A percentile compares a stretch with the other conserved stretches of the same genome.
These are phyloP conservation scores for Obelidium mucronatum DNA, from an alignment of 192 early-diverging fungal species.

Conservation along the genomic window DNA sequence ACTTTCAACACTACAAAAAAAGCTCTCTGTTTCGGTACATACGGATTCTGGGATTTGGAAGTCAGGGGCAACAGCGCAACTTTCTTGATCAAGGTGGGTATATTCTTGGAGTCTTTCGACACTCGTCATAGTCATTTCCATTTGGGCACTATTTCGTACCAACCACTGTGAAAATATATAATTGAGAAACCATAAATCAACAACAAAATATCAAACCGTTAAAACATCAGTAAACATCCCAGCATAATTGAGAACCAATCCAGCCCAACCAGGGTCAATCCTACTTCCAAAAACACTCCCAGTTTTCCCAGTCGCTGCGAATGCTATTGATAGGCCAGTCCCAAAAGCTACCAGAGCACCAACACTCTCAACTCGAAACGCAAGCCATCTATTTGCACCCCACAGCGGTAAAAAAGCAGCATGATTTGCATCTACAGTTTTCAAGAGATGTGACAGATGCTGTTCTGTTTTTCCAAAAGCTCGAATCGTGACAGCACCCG, in stretches of 20 bases:
- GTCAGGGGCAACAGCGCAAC: conserved; percentile 45
- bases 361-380: conserved; percentile 74
- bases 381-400: conserved; percentile 75
- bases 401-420: conserved; percentile 89
- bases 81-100: conserved; percentile 76
- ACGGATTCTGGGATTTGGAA: conserved; percentile 29
- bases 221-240: conserved; percentile 80
- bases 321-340: conserved; percentile 56
- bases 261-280: conserved; percentile 87
- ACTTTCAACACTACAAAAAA: conserved; percentile 10
- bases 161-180: conserved; percentile 26
- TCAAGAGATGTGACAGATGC: conserved; percentile 7
- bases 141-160: conserved; percentile 35
- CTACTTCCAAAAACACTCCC: conserved; percentile 13
- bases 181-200: conserved; percentile 14
- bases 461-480: conserved; percentile 40
- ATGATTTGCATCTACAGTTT: conserved; percentile 74
- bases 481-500: conserved; percentile 46
- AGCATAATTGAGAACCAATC: conserved; percentile 84
- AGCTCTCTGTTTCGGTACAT: conserved; percentile 50
- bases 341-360: conserved; percentile 81
- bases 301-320: not conserved
- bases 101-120: conserved; percentile 85
- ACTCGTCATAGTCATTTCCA: conserved; percentile 86
- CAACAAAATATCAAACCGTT: conserved; percentile 9